Evolutionary conservation across 768 basidiomycete genomes (phyloP).

Genomic region (Cystobasidium ongulense): DNA sequence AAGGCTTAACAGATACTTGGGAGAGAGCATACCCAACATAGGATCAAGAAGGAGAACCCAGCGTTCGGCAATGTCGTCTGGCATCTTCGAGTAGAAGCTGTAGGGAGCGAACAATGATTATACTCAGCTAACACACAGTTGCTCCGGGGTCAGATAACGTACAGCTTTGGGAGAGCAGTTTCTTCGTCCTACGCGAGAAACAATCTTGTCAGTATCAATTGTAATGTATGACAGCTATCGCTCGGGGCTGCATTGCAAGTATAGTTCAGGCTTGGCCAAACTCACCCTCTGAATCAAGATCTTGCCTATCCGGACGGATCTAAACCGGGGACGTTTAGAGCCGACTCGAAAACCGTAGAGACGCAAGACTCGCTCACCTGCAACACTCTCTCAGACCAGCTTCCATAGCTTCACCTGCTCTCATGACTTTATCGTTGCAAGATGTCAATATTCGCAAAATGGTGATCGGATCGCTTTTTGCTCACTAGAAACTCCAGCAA

Average conservation of each 20-base stretch:
- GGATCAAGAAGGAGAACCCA: slow-evolving; percentile 93
- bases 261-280: background rate
- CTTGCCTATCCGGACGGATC: slow-evolving; percentile 71
- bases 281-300: slow-evolving; percentile 89
- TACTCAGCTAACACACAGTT: background rate
- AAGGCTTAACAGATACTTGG: background rate
- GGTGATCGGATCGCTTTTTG: slow-evolving; percentile 54
- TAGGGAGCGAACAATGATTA: background rate
- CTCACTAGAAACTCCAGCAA: slow-evolving; percentile 46
- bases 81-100: slow-evolving; percentile 57
- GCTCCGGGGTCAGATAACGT: background rate
- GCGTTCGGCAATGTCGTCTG: slow-evolving; percentile 79
- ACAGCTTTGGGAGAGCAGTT: slow-evolving; percentile 83
- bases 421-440: slow-evolving; percentile 61
- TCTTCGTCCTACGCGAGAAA: slow-evolving; percentile 72
- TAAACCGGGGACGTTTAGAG: slow-evolving; percentile 7
- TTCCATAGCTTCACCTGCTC: slow-evolving; percentile 98
- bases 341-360: background rate
- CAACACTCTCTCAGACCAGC: slow-evolving; percentile 92
- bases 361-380: slow-evolving; percentile 52
- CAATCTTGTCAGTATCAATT: background rate
- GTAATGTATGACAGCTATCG: background rate
- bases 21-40: slow-evolving; percentile 68
- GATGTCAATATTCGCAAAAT: slow-evolving; percentile 66
- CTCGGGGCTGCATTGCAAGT: background rate